Conservation (phyloP, 2,329 filamentous ascomycete genomes). For the Colletotrichum caudatum region DNA sequence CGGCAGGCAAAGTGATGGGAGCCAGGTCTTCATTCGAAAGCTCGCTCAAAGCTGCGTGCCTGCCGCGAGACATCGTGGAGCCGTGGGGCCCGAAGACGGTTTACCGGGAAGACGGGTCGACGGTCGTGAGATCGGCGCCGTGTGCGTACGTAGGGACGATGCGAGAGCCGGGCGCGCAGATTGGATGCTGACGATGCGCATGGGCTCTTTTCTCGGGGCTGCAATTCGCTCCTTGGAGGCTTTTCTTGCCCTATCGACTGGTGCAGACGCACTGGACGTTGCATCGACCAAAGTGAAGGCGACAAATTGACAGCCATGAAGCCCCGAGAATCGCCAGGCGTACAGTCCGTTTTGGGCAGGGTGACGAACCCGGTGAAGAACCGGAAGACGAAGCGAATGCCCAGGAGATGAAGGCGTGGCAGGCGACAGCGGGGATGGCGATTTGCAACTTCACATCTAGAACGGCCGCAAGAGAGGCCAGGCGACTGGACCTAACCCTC, state of each 20-base stretch:
- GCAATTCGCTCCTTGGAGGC: not conserved
- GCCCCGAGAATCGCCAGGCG: not conserved
- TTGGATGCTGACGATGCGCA: constrained; percentile 10
- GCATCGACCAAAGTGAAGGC: not conserved
- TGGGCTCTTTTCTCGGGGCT: not conserved
- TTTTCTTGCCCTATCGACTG: not conserved
- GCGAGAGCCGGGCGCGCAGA: not conserved
- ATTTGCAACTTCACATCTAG: constrained; percentile 29
- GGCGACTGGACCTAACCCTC: constrained; percentile 28
- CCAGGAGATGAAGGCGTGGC: constrained; percentile 1
- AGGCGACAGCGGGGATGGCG: constrained; percentile 19
- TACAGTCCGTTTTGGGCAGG: not conserved
- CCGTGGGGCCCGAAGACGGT: constrained; percentile 31
- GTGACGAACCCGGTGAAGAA: constrained; percentile 15
- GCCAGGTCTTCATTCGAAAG: not conserved
- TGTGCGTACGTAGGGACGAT: not conserved
- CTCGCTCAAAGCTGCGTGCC: constrained; percentile 21
- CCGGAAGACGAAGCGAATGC: constrained; percentile 5
- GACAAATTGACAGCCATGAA: not conserved
- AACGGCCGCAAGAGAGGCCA: constrained; percentile 12
- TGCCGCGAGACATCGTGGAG: constrained; percentile 19
- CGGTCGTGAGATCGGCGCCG: constrained; percentile 18
- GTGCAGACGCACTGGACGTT: not conserved
- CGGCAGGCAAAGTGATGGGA: constrained; percentile 2
- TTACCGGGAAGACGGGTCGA: constrained; percentile 31